These are phyloP conservation scores for Austroboletus eburneus DNA, from an alignment of 768 basidiomycete genomes.

Conservation along the genomic window DNA sequence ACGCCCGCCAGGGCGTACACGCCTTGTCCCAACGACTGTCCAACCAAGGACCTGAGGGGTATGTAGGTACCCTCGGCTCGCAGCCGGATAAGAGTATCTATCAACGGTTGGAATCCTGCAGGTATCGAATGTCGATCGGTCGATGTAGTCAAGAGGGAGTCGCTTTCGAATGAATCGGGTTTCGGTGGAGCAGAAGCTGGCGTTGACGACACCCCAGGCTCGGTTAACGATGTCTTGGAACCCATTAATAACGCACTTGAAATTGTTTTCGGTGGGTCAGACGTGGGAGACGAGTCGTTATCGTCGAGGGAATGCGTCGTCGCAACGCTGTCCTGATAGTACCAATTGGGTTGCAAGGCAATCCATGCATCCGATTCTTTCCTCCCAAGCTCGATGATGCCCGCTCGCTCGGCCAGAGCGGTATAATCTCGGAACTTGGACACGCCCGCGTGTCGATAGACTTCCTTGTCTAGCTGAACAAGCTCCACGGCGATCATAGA, in stretches of 20 bases:
- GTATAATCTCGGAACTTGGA: constrained; percentile 25
- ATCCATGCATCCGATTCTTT: constrained; percentile 21
- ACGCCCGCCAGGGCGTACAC: constrained; percentile 40
- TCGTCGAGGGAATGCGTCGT: not conserved
- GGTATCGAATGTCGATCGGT: constrained; percentile 6
- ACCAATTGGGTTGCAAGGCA: constrained; percentile 25
- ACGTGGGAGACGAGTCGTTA: constrained; percentile 11
- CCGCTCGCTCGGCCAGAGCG: constrained; percentile 23
- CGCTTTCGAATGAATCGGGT: not conserved
- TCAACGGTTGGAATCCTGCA: constrained; percentile 26
- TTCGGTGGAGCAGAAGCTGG: not conserved
- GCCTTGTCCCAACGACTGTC: constrained; percentile 26
- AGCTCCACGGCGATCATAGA: constrained; percentile 37
- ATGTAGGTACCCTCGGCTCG: constrained; percentile 29
- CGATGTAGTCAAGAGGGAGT: not conserved
- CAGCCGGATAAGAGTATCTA: constrained; percentile 31
- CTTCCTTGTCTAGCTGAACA: constrained; percentile 19
- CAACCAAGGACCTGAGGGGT: constrained; percentile 39
- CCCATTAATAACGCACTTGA: constrained; percentile 7
- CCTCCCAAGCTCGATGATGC: constrained; percentile 25
- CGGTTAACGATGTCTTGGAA: constrained; percentile 6
- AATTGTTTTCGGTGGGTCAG: constrained; percentile 6
- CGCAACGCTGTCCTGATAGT: not conserved
- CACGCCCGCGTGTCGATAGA: constrained; percentile 27
- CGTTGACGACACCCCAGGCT: not conserved